Evolutionary conservation across 2,329 filamentous ascomycete genomes (phyloP), one percentile per base, ranked within the genome.

Genomic region (Claviceps sp.): DNA sequence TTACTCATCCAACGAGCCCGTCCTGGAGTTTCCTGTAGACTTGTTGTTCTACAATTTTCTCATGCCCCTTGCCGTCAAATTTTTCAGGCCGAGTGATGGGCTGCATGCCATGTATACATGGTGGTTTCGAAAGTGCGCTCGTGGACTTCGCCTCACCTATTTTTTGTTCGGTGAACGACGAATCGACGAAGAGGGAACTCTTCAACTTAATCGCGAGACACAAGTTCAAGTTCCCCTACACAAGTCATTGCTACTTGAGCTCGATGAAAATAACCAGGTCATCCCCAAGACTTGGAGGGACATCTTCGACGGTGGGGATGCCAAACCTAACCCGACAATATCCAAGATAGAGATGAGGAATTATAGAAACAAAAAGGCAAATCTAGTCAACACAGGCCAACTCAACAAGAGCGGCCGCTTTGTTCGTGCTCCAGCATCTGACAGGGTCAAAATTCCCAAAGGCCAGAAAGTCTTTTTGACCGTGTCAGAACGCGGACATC

Each of bases 31-130:
- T 57, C 93, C 93, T 0, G 80, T 95, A 54, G 91, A 98, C 62
- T 74, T 98, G 2, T 73, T 98, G 16, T 93, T 97, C 64, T 98
- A 96, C 75, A 97, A 97, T 67, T 95, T 96, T 65, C 72, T 96
- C 46, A 93, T 96, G 74, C 93, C 93, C 0, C 71, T 95, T 47
- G 83, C 90, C 13, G 80, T 97, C 58, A 85, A 80, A 59, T 83
- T 88, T 59, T 84, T 95, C 67, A 87, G 86, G 63, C 90, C 91
- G 2, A 88, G 87, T 49, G 86, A 95, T 62, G 85, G 81, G 0
- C 72, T 98, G 3, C 86, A 95, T 59, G 73, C 77, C 51, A 84
- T 96, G 74, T 98, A 95, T 64, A 83, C 82, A 7, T 97, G 91
- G 91, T 98, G 93, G 88, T 95, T 98, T 70, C 83, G 85, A 58